phyloP scores from a whole-genome alignment of 2,329 filamentous ascomycete genomes.

The Alternaria brassicicola region DNA sequence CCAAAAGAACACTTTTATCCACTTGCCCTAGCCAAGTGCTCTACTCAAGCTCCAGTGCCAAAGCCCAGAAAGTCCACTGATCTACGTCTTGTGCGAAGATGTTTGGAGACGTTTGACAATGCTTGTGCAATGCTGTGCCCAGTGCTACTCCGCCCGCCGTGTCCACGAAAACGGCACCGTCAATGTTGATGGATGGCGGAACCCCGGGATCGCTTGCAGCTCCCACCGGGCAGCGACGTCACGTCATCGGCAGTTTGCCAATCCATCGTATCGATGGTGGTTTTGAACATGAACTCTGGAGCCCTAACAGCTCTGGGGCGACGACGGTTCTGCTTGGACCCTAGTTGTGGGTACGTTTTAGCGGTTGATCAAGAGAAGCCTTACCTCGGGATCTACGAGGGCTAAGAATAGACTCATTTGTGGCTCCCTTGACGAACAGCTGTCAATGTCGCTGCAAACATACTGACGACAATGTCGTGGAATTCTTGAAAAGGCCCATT shows the following conservation, averaged over 20 bases:
- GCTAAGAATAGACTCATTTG: slow-evolving; percentile 6
- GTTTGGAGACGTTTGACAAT: background rate
- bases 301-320: background rate
- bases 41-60: background rate
- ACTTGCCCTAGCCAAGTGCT: background rate
- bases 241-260: background rate
- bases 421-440: background rate
- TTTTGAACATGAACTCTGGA: background rate
- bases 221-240: background rate
- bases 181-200: background rate
- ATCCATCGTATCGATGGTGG: background rate
- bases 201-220: background rate
- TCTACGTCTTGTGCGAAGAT: background rate
- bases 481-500: background rate
- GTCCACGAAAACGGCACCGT: background rate
- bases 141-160: background rate
- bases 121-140: background rate
- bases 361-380: slow-evolving; percentile 8
- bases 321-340: slow-evolving; percentile 5
- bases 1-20: background rate
- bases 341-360: slow-evolving; percentile 4
- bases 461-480: background rate
- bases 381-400: slow-evolving; percentile 6
- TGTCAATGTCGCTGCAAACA: background rate
- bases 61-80: background rate